Conservation (phyloP, 129 eudicot genomes). For the Smallanthus sonchifolius region DNA sequence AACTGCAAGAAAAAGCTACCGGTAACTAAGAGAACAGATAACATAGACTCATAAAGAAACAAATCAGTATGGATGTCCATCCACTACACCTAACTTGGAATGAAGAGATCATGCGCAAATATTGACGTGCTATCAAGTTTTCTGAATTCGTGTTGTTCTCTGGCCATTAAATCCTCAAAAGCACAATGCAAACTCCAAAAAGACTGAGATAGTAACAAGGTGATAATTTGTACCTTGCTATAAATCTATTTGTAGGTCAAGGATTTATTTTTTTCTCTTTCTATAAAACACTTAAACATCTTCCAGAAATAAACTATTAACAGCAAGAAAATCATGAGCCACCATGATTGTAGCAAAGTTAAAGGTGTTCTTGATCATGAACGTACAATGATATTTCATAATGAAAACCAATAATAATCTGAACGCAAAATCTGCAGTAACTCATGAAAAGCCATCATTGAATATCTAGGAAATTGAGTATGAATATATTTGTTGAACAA, state of each 20-base stretch:
- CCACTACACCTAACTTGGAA: neutral
- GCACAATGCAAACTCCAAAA: neutral
- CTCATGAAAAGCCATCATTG: constrained; percentile 2
- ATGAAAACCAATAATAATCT: neutral
- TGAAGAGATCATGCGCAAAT: neutral
- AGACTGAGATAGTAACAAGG: constrained; percentile 6
- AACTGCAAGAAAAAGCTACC: constrained; percentile 8
- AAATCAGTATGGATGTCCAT: neutral
- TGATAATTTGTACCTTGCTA: neutral
- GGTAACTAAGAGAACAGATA: neutral
- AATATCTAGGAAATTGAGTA: neutral
- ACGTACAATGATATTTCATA: neutral
- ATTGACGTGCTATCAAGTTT: neutral
- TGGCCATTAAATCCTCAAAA: neutral
- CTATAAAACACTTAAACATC: neutral
- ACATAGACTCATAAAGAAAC: neutral
- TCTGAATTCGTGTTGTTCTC: neutral
- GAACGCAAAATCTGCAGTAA: neutral
- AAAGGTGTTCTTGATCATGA: neutral
- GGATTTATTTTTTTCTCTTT: neutral
- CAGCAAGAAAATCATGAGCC: constrained; percentile 7
- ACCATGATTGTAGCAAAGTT: neutral
- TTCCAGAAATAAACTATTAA: constrained; percentile 9
- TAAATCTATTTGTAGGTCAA: neutral
- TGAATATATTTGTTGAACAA: neutral